Conservation (phyloP, 2,329 filamentous ascomycete genomes). For the Chaetomium globosum region DNA sequence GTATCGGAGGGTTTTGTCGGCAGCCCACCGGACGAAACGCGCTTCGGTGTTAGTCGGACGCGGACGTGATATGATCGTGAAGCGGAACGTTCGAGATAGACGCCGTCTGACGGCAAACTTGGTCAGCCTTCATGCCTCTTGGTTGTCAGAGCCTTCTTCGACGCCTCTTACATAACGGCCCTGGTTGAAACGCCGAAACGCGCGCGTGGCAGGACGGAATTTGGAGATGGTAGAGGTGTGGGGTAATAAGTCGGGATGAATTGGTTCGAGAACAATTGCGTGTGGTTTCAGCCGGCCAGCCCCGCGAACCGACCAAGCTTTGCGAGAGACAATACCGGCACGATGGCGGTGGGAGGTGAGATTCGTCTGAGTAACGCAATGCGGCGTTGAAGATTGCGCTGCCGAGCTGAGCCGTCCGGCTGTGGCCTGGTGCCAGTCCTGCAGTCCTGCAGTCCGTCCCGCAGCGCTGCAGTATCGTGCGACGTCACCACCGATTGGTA, state of each 20-base stretch:
- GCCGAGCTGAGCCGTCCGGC: slow-evolving; percentile 7
- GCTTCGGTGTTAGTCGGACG: not conserved
- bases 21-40: not conserved
- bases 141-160: slow-evolving; percentile 9
- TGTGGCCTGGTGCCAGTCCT: slow-evolving; percentile 16
- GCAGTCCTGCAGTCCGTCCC: not conserved
- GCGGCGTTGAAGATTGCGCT: slow-evolving; percentile 10
- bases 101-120: slow-evolving; percentile 30
- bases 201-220: slow-evolving; percentile 25
- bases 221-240: slow-evolving; percentile 32
- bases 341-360: slow-evolving; percentile 7
- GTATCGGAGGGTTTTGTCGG: not conserved
- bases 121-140: slow-evolving; percentile 36
- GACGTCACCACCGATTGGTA: slow-evolving; percentile 7
- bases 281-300: slow-evolving; percentile 25
- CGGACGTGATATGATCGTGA: not conserved
- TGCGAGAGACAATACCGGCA: slow-evolving; percentile 20
- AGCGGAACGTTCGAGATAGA: slow-evolving; percentile 29
- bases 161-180: slow-evolving; percentile 33
- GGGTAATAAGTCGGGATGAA: slow-evolving; percentile 37
- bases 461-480: slow-evolving; percentile 10
- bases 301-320: slow-evolving; percentile 23
- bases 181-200: slow-evolving; percentile 32
- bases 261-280: slow-evolving; percentile 13
- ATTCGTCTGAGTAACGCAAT: slow-evolving; percentile 1